These are phyloP conservation scores for Pyrus bretschneideri DNA, from an alignment of 306 rosid genomes.

Conservation along the genomic window DNA sequence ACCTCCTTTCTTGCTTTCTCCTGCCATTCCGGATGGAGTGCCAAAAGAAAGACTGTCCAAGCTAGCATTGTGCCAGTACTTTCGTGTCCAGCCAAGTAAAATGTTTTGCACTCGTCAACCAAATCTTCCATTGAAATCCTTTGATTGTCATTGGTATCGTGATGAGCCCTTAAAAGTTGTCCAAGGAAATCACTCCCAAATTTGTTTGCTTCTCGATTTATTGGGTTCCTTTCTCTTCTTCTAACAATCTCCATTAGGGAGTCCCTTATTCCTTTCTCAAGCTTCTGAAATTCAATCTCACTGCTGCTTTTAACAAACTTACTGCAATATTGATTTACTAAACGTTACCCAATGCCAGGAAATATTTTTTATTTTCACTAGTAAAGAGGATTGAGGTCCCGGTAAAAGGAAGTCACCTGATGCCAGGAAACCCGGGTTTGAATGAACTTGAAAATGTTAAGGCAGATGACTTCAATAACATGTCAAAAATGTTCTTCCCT, in stretches of 20 bases:
- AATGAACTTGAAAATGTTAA: not conserved
- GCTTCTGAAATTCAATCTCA: not conserved
- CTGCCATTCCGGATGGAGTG: not conserved
- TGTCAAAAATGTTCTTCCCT: slow-evolving; percentile 20
- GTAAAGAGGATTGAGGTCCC: too few species aligned
- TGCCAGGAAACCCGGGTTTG: slow-evolving; percentile 3
- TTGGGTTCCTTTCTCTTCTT: not conserved
- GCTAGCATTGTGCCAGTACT: not conserved
- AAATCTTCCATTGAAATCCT: slow-evolving; percentile 18
- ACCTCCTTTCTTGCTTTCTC: not conserved
- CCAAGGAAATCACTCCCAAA: not conserved
- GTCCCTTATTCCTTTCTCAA: not conserved
- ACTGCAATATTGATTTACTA: not conserved
- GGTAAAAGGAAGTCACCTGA: not conserved
- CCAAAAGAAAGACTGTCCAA: not conserved
- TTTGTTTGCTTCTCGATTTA: not conserved
- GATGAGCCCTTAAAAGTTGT: slow-evolving; percentile 6
- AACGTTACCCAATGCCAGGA: too few species aligned
- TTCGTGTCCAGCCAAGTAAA: not conserved
- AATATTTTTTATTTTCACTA: too few species aligned
- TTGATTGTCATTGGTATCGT: slow-evolving; percentile 9
- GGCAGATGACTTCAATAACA: not conserved
- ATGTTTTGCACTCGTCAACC: slow-evolving; percentile 30
- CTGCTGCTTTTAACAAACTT: not conserved
- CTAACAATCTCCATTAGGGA: not conserved